Evolutionary conservation across 129 eudicot genomes (phyloP), one percentile per base, ranked within the genome.

Genomic region (Ambrosia artemisiifolia): DNA sequence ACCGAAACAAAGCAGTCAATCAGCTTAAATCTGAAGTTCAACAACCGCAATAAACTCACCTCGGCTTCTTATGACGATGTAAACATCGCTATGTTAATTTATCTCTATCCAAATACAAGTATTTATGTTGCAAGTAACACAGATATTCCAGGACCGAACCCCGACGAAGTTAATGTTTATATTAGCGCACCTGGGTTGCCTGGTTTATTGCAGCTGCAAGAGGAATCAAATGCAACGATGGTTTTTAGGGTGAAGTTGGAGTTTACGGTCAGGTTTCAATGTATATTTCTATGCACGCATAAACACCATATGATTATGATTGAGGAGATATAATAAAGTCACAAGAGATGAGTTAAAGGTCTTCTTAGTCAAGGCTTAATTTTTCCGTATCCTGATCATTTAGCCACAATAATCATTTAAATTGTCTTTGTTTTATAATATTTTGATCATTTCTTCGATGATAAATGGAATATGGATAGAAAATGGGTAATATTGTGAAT

Each of bases 31-130:
- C 33, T 70, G 40, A 1, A 0, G 20, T 12, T 70, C 56, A 30
- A 57, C 54, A 40, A 71, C 67, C 67, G 67, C 6, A 42, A 56
- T 13, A 57, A 17, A 71, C 5, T 71, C 24, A 16, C 66, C 42
- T 24, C 57, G 0, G 57, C 38, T 19, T 56, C 33, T 14, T 71
- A 71, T 57, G 67, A 71, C 8, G 33, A 71, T 14, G 9, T 57
- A 28, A 71, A 42, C 56, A 42, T 71, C 56, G 57, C 76, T 2
- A 4, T 71, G 42, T 14, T n/a, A n/a, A n/a, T 14, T 19, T 20
- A 71, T 57, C 42, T 8, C 4, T 36, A 28, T 30, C 76, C 67
- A 56, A 43, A 56, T n/a, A 24, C 67, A 42, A 42, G 16, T 56
- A 28, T 43, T 36, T 57, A 57, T 10, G 34, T 57, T 24, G 76